Conservation (phyloP, 176 grass and related monocot species). For the maize (Zea mays) region Zm-B73-REFERENCE-NAM-5.0 NC_050105.1:19282501-19283000, state of each 20-base stretch:
- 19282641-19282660: constrained; percentile 39
- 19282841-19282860: not conserved
- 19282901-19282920: constrained; percentile 64
- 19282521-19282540: constrained; percentile 73
- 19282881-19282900: constrained; percentile 69
- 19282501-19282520: constrained; percentile 60
- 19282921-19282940: constrained; percentile 59
- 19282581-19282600: constrained; percentile 55
- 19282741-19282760: constrained; percentile 61
- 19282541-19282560: constrained; percentile 53
- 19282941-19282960: constrained; percentile 41
- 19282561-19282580: constrained; percentile 22
- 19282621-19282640: constrained; percentile 65
- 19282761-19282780: constrained; percentile 62
- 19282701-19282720: constrained; percentile 43
- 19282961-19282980: no score
- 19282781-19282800: constrained; percentile 63
- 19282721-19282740: constrained; percentile 63
- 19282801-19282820: not conserved
- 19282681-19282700: not conserved
- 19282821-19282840: not conserved
- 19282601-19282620: constrained; percentile 61
- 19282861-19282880: not conserved
- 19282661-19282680: not conserved
- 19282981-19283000: no score